Percentiles rank a stretch among this genome's conserved stretches.
These are phyloP conservation scores for Kwoniella dendrophila DNA, from an alignment of 768 basidiomycete genomes.

Conservation along the genomic window DNA sequence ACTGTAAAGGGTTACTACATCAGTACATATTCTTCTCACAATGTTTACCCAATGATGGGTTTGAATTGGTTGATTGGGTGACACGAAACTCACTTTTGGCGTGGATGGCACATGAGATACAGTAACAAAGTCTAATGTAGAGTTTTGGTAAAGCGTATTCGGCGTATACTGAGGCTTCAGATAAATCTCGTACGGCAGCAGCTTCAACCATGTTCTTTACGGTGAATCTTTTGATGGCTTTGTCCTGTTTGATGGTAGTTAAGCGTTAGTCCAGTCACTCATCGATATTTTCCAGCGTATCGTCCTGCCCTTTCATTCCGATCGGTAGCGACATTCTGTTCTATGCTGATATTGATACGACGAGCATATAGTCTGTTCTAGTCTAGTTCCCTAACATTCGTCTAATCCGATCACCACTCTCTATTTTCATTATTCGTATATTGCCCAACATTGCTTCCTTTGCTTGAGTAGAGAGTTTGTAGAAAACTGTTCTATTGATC, in stretches of 20 bases:
- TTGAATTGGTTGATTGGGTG: neutral
- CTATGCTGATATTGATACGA: too few relatives aligned
- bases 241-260: constrained; percentile 65
- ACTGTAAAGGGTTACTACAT: constrained; percentile 61
- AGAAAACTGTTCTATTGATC: too few relatives aligned
- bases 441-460: too few relatives aligned
- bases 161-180: constrained; percentile 90
- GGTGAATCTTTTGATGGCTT: constrained; percentile 99
- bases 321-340: too few relatives aligned
- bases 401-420: too few relatives aligned
- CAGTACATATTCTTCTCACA: neutral
- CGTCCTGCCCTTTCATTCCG: too few relatives aligned
- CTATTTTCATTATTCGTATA: too few relatives aligned
- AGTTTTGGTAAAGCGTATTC: constrained; percentile 96
- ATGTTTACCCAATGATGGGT: neutral
- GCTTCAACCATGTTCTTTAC: constrained; percentile 99
- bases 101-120: constrained; percentile 98
- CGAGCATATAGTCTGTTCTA: too few relatives aligned
- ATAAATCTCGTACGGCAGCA: constrained; percentile 95
- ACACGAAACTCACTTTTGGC: constrained; percentile 76
- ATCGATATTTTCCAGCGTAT: too few relatives aligned
- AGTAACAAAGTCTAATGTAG: constrained; percentile 98
- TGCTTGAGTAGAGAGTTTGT: too few relatives aligned
- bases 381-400: too few relatives aligned
- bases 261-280: constrained; percentile 1